A percentile compares a stretch with the other conserved stretches of the same genome.
These are phyloP conservation scores for Scleroderma bovista DNA, from an alignment of 768 basidiomycete species.

Conservation along the genomic window DNA sequence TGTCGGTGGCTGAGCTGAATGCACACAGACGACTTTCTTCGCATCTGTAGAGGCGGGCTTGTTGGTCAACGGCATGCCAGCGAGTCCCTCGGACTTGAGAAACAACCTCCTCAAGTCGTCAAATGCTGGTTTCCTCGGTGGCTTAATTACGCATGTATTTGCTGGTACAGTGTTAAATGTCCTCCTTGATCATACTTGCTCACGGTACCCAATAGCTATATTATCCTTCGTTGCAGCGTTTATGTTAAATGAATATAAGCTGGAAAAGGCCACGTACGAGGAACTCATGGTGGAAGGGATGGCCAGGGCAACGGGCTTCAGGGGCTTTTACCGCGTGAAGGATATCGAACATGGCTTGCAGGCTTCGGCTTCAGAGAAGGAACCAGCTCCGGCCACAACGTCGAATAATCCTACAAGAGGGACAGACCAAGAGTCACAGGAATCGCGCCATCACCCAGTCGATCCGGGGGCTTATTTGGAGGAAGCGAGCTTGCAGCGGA, in stretches of 20 bases:
- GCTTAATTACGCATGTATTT: constrained; percentile 47
- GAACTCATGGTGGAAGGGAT: constrained; percentile 34
- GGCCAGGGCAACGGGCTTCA: constrained; percentile 14
- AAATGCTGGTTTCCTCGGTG: constrained; percentile 44
- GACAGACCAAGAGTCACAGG: no score
- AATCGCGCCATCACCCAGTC: no score
- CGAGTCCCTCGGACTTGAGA: constrained; percentile 3
- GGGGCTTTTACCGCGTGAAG: constrained; percentile 1
- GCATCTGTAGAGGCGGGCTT: constrained; percentile 52
- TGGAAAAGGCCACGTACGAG: constrained; percentile 47
- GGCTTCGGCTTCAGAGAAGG: no score
- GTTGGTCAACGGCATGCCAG: constrained; percentile 38
- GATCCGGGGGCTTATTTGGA: constrained; percentile 35
- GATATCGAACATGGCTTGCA: constrained; percentile 10
- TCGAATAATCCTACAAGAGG: no score
- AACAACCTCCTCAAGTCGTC: constrained; percentile 24
- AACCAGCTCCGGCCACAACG: no score
- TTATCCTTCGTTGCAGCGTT: constrained; percentile 52
- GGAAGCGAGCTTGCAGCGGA: constrained; percentile 41
- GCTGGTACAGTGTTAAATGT: constrained; percentile 34
- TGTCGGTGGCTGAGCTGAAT: not conserved
- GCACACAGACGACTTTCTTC: constrained; percentile 52
- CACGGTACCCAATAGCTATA: constrained; percentile 22
- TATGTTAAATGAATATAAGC: constrained; percentile 49
- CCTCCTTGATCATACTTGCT: constrained; percentile 3